Evolutionary conservation across 177 flowering plant genomes (phyloP).

Genomic region (Vitis hybrid): DNA sequence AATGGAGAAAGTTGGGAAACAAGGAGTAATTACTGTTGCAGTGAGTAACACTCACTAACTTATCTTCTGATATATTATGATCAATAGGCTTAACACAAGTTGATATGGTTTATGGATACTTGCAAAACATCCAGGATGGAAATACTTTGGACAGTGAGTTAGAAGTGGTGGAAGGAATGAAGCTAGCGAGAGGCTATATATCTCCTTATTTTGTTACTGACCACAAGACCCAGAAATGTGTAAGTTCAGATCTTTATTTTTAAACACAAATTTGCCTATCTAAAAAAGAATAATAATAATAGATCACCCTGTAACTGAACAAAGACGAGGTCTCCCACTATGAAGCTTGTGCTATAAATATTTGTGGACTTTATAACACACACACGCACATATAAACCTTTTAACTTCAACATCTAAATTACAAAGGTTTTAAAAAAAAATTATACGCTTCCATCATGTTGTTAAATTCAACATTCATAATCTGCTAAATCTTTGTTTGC

Average conservation of each 20-base stretch:
- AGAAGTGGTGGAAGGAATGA: conserved; percentile 95
- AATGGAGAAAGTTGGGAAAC: conserved; percentile 94
- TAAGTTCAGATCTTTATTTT: conserved; percentile 31
- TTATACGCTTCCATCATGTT: neutral
- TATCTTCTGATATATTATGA: conserved; percentile 1
- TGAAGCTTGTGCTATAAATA: neutral
- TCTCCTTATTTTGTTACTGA: conserved; percentile 86
- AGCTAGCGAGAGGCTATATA: conserved; percentile 78
- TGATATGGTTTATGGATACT: conserved; percentile 4
- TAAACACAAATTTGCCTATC: neutral
- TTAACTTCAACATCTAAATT: neutral
- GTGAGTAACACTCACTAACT: conserved; percentile 33
- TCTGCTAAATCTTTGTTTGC: conserved; percentile 10
- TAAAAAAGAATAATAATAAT: too few relatives aligned
- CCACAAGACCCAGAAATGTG: conserved; percentile 80
- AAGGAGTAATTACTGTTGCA: conserved; percentile 78
- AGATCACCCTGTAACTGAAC: neutral
- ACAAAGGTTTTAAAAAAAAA: neutral
- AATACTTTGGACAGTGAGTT: conserved; percentile 72
- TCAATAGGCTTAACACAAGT: neutral
- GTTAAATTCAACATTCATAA: neutral
- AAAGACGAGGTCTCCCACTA: neutral
- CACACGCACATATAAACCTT: neutral
- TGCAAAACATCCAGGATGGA: conserved; percentile 54
- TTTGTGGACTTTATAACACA: neutral